These are phyloP conservation scores for Colletotrichum sp. DNA, from an alignment of 2,329 filamentous ascomycete genomes.

Conservation along the genomic window DNA sequence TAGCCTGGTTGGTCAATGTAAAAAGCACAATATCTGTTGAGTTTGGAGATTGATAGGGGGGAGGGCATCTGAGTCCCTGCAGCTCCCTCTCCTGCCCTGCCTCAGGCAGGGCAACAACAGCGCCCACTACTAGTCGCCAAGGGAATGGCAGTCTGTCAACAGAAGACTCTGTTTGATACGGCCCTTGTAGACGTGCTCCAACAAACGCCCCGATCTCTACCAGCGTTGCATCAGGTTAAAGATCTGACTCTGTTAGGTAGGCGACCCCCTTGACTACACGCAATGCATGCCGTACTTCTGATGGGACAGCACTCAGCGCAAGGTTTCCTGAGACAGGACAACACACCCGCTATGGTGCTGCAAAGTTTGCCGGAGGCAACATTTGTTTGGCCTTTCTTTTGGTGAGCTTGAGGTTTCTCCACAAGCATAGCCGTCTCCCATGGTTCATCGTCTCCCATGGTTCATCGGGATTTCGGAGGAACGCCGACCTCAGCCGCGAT, in stretches of 20 bases:
- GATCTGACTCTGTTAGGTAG: background rate
- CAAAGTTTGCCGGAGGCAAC: background rate
- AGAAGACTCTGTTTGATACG: background rate
- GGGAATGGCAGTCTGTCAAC: background rate
- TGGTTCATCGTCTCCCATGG: background rate
- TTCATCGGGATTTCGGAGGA: background rate
- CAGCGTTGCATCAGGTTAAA: background rate
- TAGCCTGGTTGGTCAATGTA: background rate
- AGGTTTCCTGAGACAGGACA: background rate
- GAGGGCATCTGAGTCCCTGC: background rate
- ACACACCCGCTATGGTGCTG: background rate
- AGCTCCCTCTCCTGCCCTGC: background rate
- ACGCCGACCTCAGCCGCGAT: background rate
- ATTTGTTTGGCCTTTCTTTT: background rate
- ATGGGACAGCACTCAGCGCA: background rate
- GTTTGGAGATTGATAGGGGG: background rate
- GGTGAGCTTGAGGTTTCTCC: background rate
- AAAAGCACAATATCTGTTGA: background rate
- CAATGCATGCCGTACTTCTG: background rate
- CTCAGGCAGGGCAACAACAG: background rate
- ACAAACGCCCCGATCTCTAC: background rate
- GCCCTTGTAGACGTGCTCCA: background rate
- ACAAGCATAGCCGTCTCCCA: background rate
- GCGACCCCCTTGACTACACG: background rate
- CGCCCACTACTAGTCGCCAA: background rate